Percentiles rank a stretch among this genome's conserved stretches.
These are phyloP conservation scores for Eleusine coracana DNA, from an alignment of 176 grass and related monocot genomes.

Conservation along the genomic window DNA sequence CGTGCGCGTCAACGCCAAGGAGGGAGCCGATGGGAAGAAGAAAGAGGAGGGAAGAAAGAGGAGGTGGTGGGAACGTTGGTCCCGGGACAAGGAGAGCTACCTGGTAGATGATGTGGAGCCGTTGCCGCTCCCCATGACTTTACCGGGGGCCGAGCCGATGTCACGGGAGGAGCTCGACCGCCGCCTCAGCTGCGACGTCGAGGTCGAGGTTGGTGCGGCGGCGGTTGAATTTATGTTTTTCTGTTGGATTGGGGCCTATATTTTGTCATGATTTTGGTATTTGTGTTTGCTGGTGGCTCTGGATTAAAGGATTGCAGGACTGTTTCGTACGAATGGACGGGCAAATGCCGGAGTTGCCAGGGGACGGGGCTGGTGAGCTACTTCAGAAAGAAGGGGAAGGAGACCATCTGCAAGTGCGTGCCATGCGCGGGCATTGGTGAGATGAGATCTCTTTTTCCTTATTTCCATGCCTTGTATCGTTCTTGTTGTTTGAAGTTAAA, in stretches of 20 bases:
- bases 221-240: not conserved
- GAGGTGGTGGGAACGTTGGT: constrained; percentile 92
- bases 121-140: constrained; percentile 82
- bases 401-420: constrained; percentile 93
- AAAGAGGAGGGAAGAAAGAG: constrained; percentile 36
- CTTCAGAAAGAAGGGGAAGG: constrained; percentile 84
- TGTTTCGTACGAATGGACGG: constrained; percentile 89
- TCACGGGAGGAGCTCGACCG: constrained; percentile 83
- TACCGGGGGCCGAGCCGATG: constrained; percentile 64
- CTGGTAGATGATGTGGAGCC: constrained; percentile 71
- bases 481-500: not conserved
- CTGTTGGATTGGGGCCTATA: not conserved
- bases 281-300: constrained; percentile 19
- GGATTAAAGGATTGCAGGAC: constrained; percentile 76
- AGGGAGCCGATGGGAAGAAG: constrained; percentile 50
- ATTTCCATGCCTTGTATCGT: not conserved
- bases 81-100: constrained; percentile 90
- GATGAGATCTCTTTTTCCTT: constrained; percentile 32
- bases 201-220: constrained; percentile 57
- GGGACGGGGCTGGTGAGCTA: constrained; percentile 94
- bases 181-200: constrained; percentile 73
- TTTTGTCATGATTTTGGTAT: not conserved
- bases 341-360: constrained; percentile 95
- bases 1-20: constrained; percentile 81
- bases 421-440: constrained; percentile 88